These are phyloP conservation scores for Plasmodium gaboni DNA, from an alignment of 169 alveolate species.

Conservation along the genomic window DNA sequence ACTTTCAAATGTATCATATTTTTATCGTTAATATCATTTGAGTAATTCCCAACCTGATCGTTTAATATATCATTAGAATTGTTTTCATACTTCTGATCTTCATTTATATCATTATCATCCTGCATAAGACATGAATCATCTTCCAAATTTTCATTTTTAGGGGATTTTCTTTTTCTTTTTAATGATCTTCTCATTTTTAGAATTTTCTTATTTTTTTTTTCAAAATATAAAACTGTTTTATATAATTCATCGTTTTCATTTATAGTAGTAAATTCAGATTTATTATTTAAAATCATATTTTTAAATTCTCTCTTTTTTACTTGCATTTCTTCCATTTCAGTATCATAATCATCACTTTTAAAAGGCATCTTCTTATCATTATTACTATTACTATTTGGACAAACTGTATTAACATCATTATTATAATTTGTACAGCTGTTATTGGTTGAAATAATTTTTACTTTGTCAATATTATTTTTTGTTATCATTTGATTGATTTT, in stretches of 20 bases:
- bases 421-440: neutral
- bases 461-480: no score
- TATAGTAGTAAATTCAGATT: conserved; percentile 61
- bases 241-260: conserved; percentile 68
- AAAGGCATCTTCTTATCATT: neutral
- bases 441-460: no score
- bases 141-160: conserved; percentile 6
- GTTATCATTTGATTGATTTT: neutral
- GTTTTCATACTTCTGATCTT: neutral
- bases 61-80: neutral
- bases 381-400: conserved; percentile 1
- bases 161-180: conserved; percentile 46
- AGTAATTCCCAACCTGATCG: neutral
- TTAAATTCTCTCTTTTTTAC: conserved; percentile 51
- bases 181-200: conserved; percentile 55
- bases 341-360: conserved; percentile 21
- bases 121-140: neutral
- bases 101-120: neutral
- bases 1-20: neutral
- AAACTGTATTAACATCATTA: neutral
- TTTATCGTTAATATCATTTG: neutral
- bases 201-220: conserved; percentile 61
- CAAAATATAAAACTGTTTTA: conserved; percentile 53
- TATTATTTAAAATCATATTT: conserved; percentile 40
- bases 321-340: conserved; percentile 46